Conservation (phyloP, 148 eudicot species). For the Fagopyrum esculentum region DNA sequence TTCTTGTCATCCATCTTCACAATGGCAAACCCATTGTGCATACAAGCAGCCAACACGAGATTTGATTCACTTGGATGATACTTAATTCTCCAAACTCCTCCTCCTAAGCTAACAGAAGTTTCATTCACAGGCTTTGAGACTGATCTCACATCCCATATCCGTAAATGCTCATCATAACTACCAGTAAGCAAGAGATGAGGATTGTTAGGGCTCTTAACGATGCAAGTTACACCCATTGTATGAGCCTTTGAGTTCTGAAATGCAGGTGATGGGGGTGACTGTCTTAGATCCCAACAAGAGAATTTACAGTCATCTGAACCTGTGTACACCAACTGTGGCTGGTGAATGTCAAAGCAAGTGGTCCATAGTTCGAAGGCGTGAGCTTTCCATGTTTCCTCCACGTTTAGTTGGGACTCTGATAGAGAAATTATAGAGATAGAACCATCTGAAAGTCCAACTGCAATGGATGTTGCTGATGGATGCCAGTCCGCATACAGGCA, state of each 20-base stretch:
- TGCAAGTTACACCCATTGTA: constrained; percentile 85
- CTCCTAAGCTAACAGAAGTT: constrained; percentile 59
- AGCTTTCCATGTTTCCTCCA: constrained; percentile 72
- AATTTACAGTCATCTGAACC: constrained; percentile 94
- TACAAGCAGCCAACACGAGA: constrained; percentile 74
- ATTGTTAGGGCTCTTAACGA: constrained; percentile 64
- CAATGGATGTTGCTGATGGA: constrained; percentile 56
- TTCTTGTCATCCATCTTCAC: constrained; percentile 37
- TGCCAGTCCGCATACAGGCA: constrained; percentile 91
- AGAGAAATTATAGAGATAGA: constrained; percentile 59
- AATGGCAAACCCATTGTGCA: constrained; percentile 91
- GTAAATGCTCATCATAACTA: constrained; percentile 72
- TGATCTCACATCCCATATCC: constrained; percentile 85
- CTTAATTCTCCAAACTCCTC: constrained; percentile 98
- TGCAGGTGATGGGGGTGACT: constrained; percentile 34
- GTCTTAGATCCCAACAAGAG: constrained; percentile 77
- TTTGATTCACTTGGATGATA: constrained; percentile 52
- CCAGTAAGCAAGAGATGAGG: constrained; percentile 65
- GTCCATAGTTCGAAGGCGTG: constrained; percentile 95
- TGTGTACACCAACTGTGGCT: constrained; percentile 70
- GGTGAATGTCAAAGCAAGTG: constrained; percentile 69
- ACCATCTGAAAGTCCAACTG: constrained; percentile 83
- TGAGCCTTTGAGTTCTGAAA: constrained; percentile 75
- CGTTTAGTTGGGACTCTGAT: constrained; percentile 42
- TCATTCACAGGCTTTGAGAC: constrained; percentile 60